Evolutionary conservation across 2,329 filamentous ascomycete species (phyloP).

Genomic region (Penicillium expansum): DNA sequence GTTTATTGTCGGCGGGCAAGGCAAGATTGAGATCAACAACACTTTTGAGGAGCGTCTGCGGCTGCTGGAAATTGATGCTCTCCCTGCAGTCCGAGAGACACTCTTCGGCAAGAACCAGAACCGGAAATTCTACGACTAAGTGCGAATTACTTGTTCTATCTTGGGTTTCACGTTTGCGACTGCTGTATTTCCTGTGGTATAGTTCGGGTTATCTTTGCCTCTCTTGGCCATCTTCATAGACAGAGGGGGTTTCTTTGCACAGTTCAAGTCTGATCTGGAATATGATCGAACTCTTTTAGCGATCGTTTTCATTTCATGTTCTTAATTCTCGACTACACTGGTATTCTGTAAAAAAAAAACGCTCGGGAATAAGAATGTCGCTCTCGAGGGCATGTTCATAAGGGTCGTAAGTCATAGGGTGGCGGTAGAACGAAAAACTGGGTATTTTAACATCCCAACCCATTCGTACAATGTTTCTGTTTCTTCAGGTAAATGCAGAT

Average conservation of each 20-base stretch:
- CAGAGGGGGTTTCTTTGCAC: conserved; percentile 19
- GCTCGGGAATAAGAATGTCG: conserved; percentile 10
- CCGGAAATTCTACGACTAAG: conserved; percentile 89
- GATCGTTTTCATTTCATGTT: conserved; percentile 13
- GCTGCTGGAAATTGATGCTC: conserved; percentile 77
- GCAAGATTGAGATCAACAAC: conserved; percentile 98
- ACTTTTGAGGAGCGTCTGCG: conserved; percentile 89
- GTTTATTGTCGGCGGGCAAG: conserved; percentile 72
- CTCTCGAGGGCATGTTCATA: conserved; percentile 6
- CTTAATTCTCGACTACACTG: conserved; percentile 12
- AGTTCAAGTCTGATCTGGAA: conserved; percentile 18
- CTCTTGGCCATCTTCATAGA: conserved; percentile 22
- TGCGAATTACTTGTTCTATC: conserved; percentile 5
- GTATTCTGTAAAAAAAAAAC: conserved; percentile 14
- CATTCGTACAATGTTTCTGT: not conserved
- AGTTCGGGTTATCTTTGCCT: conserved; percentile 19
- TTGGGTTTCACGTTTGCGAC: conserved; percentile 1
- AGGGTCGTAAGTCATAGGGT: conserved; percentile 13
- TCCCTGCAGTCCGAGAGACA: conserved; percentile 78
- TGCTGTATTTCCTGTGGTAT: conserved; percentile 22
- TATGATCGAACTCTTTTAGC: conserved; percentile 22
- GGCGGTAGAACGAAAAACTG: not conserved
- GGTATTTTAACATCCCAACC: not conserved
- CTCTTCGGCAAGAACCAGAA: conserved; percentile 94
- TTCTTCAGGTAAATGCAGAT: not conserved